phyloP scores from a whole-genome alignment of 2,329 filamentous ascomycete species.

The Alternaria rosae region DNA sequence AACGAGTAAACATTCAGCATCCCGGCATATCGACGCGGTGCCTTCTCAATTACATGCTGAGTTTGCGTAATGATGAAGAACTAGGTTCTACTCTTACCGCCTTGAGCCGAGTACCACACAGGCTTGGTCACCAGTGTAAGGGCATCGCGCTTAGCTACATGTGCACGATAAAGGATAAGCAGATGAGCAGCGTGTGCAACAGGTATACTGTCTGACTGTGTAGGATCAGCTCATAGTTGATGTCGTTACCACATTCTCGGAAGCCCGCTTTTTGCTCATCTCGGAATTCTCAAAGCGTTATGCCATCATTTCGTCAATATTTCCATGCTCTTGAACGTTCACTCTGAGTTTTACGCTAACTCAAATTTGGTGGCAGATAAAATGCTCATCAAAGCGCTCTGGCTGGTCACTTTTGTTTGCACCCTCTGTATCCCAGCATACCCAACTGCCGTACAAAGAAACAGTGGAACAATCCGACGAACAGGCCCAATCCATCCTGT shows the following conservation, averaged over 20 bases:
- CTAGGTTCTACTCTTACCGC: no score
- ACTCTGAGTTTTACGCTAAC: background rate
- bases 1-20: background rate
- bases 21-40: background rate
- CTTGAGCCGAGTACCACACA: no score
- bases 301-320: background rate
- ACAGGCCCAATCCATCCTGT: background rate
- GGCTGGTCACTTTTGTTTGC: background rate
- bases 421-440: background rate
- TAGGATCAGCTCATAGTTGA: background rate
- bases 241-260: background rate
- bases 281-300: background rate
- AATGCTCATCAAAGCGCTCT: background rate
- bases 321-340: background rate
- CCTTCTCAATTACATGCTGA: background rate
- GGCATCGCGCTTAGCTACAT: background rate
- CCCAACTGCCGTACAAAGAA: background rate
- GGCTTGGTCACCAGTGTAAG: background rate
- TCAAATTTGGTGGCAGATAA: background rate
- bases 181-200: background rate
- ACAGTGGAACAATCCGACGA: background rate
- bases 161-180: background rate
- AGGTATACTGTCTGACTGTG: background rate
- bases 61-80: background rate
- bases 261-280: background rate